Percentiles rank a stretch among this genome's conserved stretches.
phyloP scores from a whole-genome alignment of 257 asterid species.

The Knoxia roxburghii region DNA sequence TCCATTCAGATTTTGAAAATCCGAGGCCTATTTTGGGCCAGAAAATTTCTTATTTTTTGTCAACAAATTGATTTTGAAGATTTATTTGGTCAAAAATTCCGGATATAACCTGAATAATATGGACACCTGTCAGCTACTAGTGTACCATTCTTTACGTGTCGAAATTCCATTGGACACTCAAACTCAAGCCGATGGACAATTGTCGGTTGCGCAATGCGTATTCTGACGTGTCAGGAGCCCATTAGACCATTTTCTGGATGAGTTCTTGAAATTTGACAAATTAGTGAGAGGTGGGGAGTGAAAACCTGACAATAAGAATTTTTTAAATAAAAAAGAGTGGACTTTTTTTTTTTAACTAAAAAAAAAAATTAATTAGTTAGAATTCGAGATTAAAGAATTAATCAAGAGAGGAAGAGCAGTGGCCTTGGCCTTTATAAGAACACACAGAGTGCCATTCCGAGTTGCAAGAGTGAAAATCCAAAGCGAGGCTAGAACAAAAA shows the following conservation, averaged over 20 bases:
- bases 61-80: no score
- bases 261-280: background rate
- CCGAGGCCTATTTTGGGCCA: no score
- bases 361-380: background rate
- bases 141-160: no score
- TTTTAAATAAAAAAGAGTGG: background rate
- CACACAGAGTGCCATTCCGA: conserved; percentile 4
- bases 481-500: conserved; percentile 42
- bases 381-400: conserved; percentile 13
- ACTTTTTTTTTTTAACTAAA: background rate
- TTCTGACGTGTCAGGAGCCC: conserved; percentile 11
- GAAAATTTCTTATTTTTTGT: no score
- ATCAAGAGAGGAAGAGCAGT: conserved; percentile 18
- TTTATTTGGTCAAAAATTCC: no score
- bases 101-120: no score
- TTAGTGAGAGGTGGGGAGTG: no score
- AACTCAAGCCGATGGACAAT: conserved; percentile 10
- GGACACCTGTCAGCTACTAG: no score
- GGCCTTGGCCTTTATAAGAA: conserved; percentile 37
- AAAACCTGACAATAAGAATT: no score
- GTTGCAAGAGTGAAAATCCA: conserved; percentile 45
- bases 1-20: no score
- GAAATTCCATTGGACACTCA: no score
- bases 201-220: conserved; percentile 7
- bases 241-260: conserved; percentile 13